Evolutionary conservation across 176 grass and related monocot species (phyloP).

Genomic region (Thalia dealbata): DNA sequence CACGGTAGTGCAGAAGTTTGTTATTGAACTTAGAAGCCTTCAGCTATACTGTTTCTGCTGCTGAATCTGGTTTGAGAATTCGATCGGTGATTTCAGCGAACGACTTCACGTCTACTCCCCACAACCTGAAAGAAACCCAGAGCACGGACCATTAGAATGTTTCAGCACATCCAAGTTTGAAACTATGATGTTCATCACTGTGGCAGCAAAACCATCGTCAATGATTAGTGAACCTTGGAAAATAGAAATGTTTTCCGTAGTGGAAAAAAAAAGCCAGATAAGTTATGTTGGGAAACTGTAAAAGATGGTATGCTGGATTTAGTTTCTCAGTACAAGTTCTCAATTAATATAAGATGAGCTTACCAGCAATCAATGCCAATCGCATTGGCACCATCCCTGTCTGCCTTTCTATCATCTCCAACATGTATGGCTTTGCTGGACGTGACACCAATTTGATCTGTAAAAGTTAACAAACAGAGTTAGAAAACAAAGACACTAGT

Average conservation of each 20-base stretch:
- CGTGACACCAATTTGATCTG: conserved; percentile 58
- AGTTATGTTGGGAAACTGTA: background rate
- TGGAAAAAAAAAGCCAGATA: background rate
- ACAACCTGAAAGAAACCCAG: conserved; percentile 43
- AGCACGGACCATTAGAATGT: background rate
- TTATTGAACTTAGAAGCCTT: background rate
- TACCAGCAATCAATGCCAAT: conserved; percentile 86
- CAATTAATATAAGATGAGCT: background rate
- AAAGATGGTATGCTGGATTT: background rate
- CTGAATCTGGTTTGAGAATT: conserved; percentile 22
- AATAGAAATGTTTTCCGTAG: background rate
- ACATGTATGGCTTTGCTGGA: conserved; percentile 56
- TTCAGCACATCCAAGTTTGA: background rate
- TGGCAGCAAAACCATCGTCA: background rate
- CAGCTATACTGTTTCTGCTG: background rate
- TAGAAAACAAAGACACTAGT: background rate
- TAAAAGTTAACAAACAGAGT: conserved; percentile 12
- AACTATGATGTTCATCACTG: background rate
- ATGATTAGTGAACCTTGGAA: background rate
- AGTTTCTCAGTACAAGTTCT: background rate
- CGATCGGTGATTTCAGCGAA: conserved; percentile 37
- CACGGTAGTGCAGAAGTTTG: too few species aligned
- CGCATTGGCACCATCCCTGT: conserved; percentile 57
- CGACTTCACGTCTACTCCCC: conserved; percentile 64
- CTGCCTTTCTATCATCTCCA: conserved; percentile 75